phyloP scores from a whole-genome alignment of 2,329 filamentous ascomycete species.

The Zelopaecilomyces penicillatus region DNA sequence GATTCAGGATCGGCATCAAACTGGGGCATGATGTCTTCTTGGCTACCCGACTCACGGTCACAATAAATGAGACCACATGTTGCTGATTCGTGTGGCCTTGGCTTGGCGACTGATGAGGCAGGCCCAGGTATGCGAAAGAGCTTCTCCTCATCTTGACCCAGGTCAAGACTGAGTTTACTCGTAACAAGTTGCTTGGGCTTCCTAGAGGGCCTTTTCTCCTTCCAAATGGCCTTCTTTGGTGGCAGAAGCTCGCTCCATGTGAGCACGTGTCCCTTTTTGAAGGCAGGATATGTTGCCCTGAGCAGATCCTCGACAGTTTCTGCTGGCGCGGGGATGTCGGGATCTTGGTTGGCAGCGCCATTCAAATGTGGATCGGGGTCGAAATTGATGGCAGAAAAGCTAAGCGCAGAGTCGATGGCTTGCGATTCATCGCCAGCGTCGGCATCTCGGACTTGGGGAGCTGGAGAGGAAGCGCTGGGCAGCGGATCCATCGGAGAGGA shows the following conservation, averaged over 20 bases:
- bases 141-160: constrained; percentile 80
- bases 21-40: constrained; percentile 29
- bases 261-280: constrained; percentile 65
- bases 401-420: constrained; percentile 22
- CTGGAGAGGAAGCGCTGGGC: constrained; percentile 36
- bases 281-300: constrained; percentile 72
- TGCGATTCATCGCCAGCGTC: constrained; percentile 28
- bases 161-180: constrained; percentile 79
- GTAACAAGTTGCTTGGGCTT: constrained; percentile 75
- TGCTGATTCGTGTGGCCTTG: constrained; percentile 45
- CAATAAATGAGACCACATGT: constrained; percentile 40
- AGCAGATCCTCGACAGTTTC: constrained; percentile 69
- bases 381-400: constrained; percentile 38
- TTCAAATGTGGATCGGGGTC: constrained; percentile 35
- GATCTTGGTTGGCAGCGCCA: constrained; percentile 47
- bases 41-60: constrained; percentile 27
- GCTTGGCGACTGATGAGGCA: constrained; percentile 42
- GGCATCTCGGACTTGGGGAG: constrained; percentile 32
- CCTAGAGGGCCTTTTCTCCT: constrained; percentile 70
- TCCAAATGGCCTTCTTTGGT: constrained; percentile 67
- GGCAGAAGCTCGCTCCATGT: constrained; percentile 78
- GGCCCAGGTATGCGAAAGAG: constrained; percentile 68
- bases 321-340: constrained; percentile 57
- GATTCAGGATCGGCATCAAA: constrained; percentile 44
- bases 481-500: constrained; percentile 40